Evolutionary conservation across 768 basidiomycete genomes (phyloP).

Genomic region (Rhodotorula kratochvilovae): DNA sequence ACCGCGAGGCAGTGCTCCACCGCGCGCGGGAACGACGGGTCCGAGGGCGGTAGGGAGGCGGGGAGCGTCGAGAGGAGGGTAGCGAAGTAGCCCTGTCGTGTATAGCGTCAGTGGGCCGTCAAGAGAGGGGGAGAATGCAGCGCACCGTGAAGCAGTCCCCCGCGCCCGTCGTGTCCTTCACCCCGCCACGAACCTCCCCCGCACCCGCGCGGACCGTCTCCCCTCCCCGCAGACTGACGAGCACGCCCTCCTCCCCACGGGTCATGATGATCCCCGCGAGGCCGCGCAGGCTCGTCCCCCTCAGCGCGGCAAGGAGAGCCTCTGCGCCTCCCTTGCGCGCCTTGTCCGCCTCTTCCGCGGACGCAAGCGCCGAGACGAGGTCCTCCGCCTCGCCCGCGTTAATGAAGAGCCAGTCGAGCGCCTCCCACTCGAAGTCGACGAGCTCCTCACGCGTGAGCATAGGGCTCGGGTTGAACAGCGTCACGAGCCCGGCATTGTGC

Average conservation of each 20-base stretch:
- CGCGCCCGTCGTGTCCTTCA: constrained; percentile 44
- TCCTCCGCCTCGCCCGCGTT: constrained; percentile 50
- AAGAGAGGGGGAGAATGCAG: background rate
- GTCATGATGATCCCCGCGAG: constrained; percentile 36
- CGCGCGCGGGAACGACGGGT: background rate
- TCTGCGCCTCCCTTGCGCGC: background rate
- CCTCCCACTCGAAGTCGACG: constrained; percentile 46
- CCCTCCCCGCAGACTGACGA: background rate
- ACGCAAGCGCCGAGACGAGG: constrained; percentile 30
- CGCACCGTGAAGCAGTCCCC: constrained; percentile 45
- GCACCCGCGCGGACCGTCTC: background rate
- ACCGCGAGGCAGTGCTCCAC: constrained; percentile 16
- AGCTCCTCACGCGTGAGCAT: constrained; percentile 47
- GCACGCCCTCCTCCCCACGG: constrained; percentile 20
- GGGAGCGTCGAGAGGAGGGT: constrained; percentile 17
- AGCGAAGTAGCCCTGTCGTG: constrained; percentile 32
- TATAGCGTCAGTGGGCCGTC: background rate
- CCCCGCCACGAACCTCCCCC: constrained; percentile 17
- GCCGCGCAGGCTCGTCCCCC: background rate
- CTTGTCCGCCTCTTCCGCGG: background rate
- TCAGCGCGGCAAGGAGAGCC: background rate
- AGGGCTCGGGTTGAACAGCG: constrained; percentile 52
- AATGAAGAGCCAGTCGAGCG: constrained; percentile 49
- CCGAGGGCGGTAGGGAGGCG: background rate
- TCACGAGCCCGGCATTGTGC: constrained; percentile 31